Conservation (phyloP, 495 filamentous ascomycete species). For the Parathielavia appendiculata region DNA sequence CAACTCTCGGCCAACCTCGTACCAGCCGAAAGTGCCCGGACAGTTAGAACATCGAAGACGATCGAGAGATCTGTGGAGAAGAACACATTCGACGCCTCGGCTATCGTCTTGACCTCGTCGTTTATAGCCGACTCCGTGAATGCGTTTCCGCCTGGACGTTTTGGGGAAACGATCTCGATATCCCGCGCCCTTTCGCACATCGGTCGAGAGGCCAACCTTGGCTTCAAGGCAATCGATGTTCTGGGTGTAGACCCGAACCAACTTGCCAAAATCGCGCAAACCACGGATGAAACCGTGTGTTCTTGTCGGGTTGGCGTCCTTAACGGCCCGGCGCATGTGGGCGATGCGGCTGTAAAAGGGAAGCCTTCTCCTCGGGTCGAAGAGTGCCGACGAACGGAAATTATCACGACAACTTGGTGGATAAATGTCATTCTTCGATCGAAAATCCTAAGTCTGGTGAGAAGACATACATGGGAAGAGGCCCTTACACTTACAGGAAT, state of each 20-base stretch:
- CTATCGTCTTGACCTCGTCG: conserved; percentile 8
- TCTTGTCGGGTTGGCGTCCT: conserved; percentile 13
- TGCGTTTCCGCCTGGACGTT: conserved; percentile 7
- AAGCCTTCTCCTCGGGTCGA: conserved; percentile 10
- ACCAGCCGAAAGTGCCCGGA: conserved; percentile 7
- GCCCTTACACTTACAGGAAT: conserved; percentile 15
- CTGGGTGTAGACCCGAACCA: conserved; percentile 21
- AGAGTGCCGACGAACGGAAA: conserved; percentile 16
- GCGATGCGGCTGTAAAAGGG: conserved; percentile 18
- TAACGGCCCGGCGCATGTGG: conserved; percentile 13
- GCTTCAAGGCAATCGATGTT: conserved; percentile 21
- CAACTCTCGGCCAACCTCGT: conserved; percentile 7
- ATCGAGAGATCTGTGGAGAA: conserved; percentile 19
- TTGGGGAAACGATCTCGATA: conserved; percentile 14
- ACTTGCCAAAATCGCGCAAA: conserved; percentile 13
- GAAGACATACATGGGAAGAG: conserved; percentile 8
- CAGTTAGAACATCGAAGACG: conserved; percentile 16
- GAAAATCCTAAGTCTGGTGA: conserved; percentile 15
- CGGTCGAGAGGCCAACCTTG: conserved; percentile 19
- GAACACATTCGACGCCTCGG: conserved; percentile 17
- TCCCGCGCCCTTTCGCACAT: conserved; percentile 12
- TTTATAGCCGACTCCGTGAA: conserved; percentile 6
- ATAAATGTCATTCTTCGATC: conserved; percentile 14
- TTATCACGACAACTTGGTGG: conserved; percentile 10
- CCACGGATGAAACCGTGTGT: conserved; percentile 11